These are phyloP conservation scores for Fragaria ananassa DNA, from an alignment of 306 rosid species.

Conservation along the genomic window DNA sequence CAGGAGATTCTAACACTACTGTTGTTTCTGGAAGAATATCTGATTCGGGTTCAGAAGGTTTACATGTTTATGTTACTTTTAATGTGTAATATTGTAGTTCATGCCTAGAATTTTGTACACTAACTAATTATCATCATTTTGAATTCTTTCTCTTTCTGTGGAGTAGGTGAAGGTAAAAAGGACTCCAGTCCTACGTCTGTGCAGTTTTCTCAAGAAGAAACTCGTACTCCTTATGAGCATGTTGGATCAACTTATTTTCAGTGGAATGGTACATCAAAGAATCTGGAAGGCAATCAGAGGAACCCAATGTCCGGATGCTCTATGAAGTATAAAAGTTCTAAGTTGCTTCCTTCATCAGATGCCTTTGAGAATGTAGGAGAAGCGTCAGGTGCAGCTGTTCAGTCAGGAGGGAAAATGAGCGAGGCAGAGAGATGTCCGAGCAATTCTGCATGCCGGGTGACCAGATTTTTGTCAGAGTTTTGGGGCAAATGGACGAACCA, in stretches of 20 bases:
- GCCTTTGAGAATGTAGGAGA: conserved; percentile 12
- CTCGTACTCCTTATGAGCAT: neutral
- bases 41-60: conserved; percentile 23
- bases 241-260: conserved; percentile 12
- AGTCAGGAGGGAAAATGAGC: conserved; percentile 20
- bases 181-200: neutral
- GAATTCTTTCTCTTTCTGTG: neutral
- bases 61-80: neutral
- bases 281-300: conserved; percentile 18
- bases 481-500: conserved; percentile 18
- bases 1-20: conserved; percentile 23
- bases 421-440: conserved; percentile 8
- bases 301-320: conserved; percentile 23
- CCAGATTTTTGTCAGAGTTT: conserved; percentile 10
- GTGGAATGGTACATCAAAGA: conserved; percentile 23
- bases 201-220: conserved; percentile 7
- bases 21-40: conserved; percentile 20
- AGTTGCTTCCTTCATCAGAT: conserved; percentile 16
- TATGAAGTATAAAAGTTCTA: conserved; percentile 16
- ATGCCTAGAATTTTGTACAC: neutral
- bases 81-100: neutral
- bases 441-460: conserved; percentile 18
- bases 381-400: conserved; percentile 26
- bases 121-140: neutral
- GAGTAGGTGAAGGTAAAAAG: neutral